A percentile compares a stretch with the other conserved stretches of the same genome.
Evolutionary conservation across 352 stramenopile species (phyloP).

Genomic region (Peronospora destructor): DNA sequence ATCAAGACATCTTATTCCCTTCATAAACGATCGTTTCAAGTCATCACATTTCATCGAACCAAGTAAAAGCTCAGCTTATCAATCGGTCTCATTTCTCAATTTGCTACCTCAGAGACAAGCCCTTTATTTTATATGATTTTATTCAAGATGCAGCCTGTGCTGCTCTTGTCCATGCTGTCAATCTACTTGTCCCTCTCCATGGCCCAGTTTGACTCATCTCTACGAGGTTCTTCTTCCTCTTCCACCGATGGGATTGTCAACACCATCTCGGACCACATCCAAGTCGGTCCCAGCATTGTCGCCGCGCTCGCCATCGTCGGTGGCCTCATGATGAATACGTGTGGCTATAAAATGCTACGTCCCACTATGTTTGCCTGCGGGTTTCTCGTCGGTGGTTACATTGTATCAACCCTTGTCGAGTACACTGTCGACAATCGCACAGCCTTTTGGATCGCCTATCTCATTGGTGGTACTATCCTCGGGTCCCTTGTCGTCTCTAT

Average conservation of each 20-base stretch:
- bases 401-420: slow-evolving; percentile 35
- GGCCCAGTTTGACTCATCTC: slow-evolving; percentile 13
- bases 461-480: slow-evolving; percentile 38
- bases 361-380: slow-evolving; percentile 58
- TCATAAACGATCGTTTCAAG: too few relatives aligned
- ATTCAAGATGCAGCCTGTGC: slow-evolving; percentile 12
- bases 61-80: too few relatives aligned
- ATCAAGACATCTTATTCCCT: too few relatives aligned
- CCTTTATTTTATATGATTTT: slow-evolving; percentile 1
- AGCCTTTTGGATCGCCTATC: slow-evolving; percentile 46
- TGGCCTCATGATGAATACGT: slow-evolving; percentile 33
- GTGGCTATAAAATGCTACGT: slow-evolving; percentile 45
- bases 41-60: too few relatives aligned
- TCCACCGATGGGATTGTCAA: slow-evolving; percentile 20
- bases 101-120: slow-evolving; percentile 4
- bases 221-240: slow-evolving; percentile 19
- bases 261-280: slow-evolving; percentile 19
- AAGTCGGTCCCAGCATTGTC: slow-evolving; percentile 30
- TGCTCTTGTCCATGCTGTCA: slow-evolving; percentile 16
- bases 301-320: slow-evolving; percentile 40
- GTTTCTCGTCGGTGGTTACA: slow-evolving; percentile 48
- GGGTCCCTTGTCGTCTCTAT: slow-evolving; percentile 46
- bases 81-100: slow-evolving; percentile 12
- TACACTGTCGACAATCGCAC: slow-evolving; percentile 37
- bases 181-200: slow-evolving; percentile 8